These are phyloP conservation scores for Spiraea crenata DNA, from an alignment of 331 rosid genomes.

Conservation along the genomic window DNA sequence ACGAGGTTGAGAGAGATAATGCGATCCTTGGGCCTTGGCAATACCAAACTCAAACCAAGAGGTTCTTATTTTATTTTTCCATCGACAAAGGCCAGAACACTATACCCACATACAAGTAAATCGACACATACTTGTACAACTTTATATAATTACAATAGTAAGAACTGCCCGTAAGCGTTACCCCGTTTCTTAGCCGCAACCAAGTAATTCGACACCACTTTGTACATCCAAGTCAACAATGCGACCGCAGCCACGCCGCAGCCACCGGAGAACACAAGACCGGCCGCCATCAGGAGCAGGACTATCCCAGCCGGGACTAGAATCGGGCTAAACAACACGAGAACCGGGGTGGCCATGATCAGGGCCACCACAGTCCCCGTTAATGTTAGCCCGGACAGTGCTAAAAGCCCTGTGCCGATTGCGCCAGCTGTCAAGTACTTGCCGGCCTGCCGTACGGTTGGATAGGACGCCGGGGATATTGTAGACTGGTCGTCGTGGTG, in stretches of 20 bases:
- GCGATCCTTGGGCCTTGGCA: too few relatives aligned
- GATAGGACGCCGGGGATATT: neutral
- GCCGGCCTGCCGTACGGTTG: neutral
- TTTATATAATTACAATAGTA: too few relatives aligned
- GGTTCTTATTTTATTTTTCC: too few relatives aligned
- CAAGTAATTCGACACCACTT: constrained; percentile 26
- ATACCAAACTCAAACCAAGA: too few relatives aligned
- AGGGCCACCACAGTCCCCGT: constrained; percentile 63
- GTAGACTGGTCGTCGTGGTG: neutral
- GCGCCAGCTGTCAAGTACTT: constrained; percentile 62
- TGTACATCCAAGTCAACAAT: constrained; percentile 55
- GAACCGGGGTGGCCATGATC: constrained; percentile 59
- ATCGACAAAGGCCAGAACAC: too few relatives aligned
- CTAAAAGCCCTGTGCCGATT: constrained; percentile 46
- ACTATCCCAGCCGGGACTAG: constrained; percentile 54
- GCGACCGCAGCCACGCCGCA: constrained; percentile 51
- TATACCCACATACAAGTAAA: too few relatives aligned
- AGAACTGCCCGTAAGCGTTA: constrained; percentile 29
- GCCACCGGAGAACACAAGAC: constrained; percentile 55
- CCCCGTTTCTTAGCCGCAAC: constrained; percentile 41
- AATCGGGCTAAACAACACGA: constrained; percentile 66
- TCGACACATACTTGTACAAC: too few relatives aligned
- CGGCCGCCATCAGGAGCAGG: constrained; percentile 37
- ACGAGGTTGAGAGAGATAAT: too few relatives aligned
- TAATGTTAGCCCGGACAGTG: constrained; percentile 50